These are phyloP conservation scores for Auriscalpium microsporum DNA, from an alignment of 768 basidiomycete species.

Conservation along the genomic window DNA sequence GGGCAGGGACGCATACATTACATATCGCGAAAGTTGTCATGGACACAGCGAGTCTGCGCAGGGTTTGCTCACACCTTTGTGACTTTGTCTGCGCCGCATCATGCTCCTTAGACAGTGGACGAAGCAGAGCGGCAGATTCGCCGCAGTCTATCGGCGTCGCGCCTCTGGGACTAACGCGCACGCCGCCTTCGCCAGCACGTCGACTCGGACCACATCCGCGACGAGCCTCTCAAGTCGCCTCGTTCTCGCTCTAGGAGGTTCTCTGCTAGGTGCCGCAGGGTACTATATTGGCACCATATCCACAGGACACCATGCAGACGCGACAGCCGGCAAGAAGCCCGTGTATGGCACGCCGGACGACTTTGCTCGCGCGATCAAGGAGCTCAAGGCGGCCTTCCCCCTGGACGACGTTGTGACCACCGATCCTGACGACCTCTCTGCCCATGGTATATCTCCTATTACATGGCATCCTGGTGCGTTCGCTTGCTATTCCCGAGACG, in stretches of 20 bases:
- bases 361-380: slow-evolving; percentile 20
- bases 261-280: slow-evolving; percentile 3
- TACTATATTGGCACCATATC: slow-evolving; percentile 5
- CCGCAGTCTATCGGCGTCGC: no score
- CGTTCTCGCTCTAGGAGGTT: slow-evolving; percentile 1
- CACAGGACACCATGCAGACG: background rate
- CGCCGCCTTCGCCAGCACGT: no score
- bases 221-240: background rate
- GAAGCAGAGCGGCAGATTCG: no score
- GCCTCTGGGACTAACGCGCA: no score
- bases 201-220: no score
- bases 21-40: no score
- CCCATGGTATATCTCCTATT: slow-evolving; percentile 21
- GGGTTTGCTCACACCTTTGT: no score
- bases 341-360: slow-evolving; percentile 20
- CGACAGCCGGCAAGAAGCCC: background rate
- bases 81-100: no score
- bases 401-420: slow-evolving; percentile 12
- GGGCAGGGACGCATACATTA: no score
- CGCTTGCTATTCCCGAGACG: background rate
- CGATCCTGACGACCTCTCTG: slow-evolving; percentile 13
- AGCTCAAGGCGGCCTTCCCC: slow-evolving; percentile 12
- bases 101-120: no score
- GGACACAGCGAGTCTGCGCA: no score
- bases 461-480: slow-evolving; percentile 16